Percentiles rank a stretch among this genome's conserved stretches.
These are phyloP conservation scores for Malassezia psittaci DNA, from an alignment of 1,284 basidiomycete species.

Conservation along the genomic window DNA sequence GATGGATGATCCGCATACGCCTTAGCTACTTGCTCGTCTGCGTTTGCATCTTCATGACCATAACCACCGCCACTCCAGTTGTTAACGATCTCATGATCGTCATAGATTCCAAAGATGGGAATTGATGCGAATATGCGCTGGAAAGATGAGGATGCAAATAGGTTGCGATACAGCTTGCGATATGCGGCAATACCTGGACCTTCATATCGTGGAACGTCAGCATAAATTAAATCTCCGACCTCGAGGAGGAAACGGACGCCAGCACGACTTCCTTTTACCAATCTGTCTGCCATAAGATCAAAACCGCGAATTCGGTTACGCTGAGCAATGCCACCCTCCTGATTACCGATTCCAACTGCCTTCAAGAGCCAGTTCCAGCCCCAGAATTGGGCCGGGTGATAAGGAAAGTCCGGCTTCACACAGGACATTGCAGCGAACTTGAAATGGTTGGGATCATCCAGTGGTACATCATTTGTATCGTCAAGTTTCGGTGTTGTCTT, in stretches of 20 bases:
- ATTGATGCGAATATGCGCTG: constrained; percentile 36
- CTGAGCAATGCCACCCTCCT: constrained; percentile 31
- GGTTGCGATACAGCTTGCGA: constrained; percentile 43
- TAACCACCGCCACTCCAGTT: constrained; percentile 33
- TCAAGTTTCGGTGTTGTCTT: constrained; percentile 19
- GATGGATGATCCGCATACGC: constrained; percentile 55
- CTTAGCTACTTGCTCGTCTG: neutral
- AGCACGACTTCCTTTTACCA: constrained; percentile 24
- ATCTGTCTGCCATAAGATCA: constrained; percentile 55
- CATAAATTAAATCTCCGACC: constrained; percentile 60
- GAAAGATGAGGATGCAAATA: constrained; percentile 42
- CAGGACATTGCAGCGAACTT: constrained; percentile 41
- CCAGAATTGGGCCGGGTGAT: constrained; percentile 44
- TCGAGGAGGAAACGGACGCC: constrained; percentile 47
- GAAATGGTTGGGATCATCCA: constrained; percentile 45
- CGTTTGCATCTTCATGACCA: constrained; percentile 3
- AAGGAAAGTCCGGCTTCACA: constrained; percentile 47
- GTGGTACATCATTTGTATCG: constrained; percentile 12
- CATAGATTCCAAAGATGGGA: constrained; percentile 43
- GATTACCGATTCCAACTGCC: constrained; percentile 26
- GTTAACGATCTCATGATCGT: constrained; percentile 46
- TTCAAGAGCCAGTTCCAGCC: constrained; percentile 39
- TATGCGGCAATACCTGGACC: constrained; percentile 30
- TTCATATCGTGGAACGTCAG: constrained; percentile 57
- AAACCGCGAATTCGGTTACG: constrained; percentile 57